Evolutionary conservation across 305 asterid genomes (phyloP), one percentile per base, ranked within the genome.

Genomic region (Ilex paraguariensis): DNA sequence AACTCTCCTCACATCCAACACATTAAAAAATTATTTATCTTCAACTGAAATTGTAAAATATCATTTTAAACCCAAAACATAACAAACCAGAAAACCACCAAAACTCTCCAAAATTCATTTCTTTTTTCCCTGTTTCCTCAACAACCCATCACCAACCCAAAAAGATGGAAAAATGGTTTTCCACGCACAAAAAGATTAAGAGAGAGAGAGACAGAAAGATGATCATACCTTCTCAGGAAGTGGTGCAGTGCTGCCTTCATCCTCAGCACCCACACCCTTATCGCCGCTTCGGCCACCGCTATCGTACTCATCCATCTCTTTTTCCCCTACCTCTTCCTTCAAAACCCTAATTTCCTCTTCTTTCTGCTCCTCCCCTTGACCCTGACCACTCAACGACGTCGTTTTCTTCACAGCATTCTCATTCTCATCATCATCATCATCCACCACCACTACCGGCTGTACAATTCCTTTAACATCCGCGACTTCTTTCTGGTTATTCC

Each of bases 191-290:
- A 36, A 3, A 39, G n/a, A 40, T 12, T 39, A 13, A n/a, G n/a
- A 54, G 2, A 62, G 13, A 50, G 2, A 51, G 21, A 33, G 15
- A 33, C 13, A 54, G 32, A 42, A 33, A 62, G 10, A 13, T 54
- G 15, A n/a, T 16, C 72, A 52, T 49, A 88, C 97, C 87, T 74
- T 87, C 68, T 81, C 84, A 10, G 95, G 95, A 62, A 89, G 65
- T 28, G 91, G 97, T 63, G 87, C 79, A 33, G 84, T 73, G 76
- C 79, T 82, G 51, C 90, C 91, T 66, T 90, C 92, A 42, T 81
- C 90, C 66, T 80, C 91, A 30, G 79, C 81, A 30, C 70, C 86
- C 73, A 76, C 17, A 17, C 84, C 88, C 59, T 76, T 77, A 51
- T 75, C 87, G 60, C 87, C 79, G 56, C 94, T 84, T 36, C 9